These are phyloP conservation scores for Sporothrix mexicana DNA, from an alignment of 2,329 filamentous ascomycete genomes.

Conservation along the genomic window DNA sequence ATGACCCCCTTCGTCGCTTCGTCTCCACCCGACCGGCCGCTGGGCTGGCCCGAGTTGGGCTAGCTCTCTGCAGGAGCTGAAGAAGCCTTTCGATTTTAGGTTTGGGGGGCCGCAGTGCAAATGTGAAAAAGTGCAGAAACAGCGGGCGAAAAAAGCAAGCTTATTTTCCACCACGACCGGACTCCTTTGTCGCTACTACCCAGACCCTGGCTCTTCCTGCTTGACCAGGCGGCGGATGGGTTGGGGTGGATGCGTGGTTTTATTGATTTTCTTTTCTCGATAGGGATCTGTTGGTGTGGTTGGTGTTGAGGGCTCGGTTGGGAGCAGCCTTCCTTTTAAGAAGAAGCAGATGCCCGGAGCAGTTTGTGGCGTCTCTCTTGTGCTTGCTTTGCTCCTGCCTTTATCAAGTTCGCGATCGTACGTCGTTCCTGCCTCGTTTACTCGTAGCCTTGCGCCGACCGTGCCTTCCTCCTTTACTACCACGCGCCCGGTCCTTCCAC, in stretches of 20 bases:
- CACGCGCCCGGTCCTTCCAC: background rate
- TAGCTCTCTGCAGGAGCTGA: conserved; percentile 22
- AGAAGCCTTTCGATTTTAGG: conserved; percentile 19
- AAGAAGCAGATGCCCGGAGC: background rate
- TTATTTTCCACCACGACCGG: background rate
- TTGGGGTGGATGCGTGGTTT: conserved; percentile 6
- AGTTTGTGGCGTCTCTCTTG: background rate
- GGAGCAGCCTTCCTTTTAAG: conserved; percentile 19
- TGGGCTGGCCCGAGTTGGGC: conserved; percentile 22
- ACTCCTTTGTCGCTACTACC: background rate
- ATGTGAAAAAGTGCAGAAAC: background rate
- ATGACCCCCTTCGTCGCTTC: no score
- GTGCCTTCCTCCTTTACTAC: background rate
- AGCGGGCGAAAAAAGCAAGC: conserved; percentile 1
- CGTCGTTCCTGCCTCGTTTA: background rate
- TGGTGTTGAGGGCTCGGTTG: background rate
- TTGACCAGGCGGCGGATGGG: background rate
- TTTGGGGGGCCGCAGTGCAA: background rate
- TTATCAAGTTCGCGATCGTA: background rate
- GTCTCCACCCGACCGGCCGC: conserved; percentile 17
- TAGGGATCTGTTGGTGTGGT: background rate
- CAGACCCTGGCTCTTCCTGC: background rate
- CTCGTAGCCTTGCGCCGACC: background rate
- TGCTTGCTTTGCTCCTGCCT: background rate
- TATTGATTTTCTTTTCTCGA: conserved; percentile 21